Evolutionary conservation across 305 asterid species (phyloP), one percentile per base, ranked within the genome.

Genomic region (Fraxinus paxiana): DNA sequence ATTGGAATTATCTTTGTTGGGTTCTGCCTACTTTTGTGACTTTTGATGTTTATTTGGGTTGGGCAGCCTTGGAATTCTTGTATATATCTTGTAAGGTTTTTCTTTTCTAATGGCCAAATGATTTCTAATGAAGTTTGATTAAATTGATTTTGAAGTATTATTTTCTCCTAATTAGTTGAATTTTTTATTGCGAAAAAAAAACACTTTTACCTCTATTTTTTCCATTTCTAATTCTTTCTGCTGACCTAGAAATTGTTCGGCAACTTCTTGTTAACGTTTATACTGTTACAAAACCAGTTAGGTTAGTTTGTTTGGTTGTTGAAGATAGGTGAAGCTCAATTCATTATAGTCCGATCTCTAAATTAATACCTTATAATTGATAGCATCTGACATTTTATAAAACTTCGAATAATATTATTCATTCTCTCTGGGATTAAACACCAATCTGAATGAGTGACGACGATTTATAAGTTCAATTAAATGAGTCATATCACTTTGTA

Each of bases 1-100:
- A 87, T 89, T 83, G 92, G 89, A 85, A 83, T 87, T 65, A 83
- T 85, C 88, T 83, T 84, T 80, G 63, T 51, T 61, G n/a, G 31
- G 30, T 9, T 22, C 33, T 22, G 28, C 28, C 71, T 22, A 51
- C 61, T 22, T 61, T 61, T 6, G 13, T 61, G 71, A 61, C n/a
- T 61, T 56, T 20, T 20, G 28, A 35, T 35, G 41, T 35, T 35
- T 35, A 35, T 35, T 35, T 35, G 41, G 41, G 41, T 22, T 22
- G 31, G 71, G 31, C 71, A 61, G 26, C 31, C 33, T 22, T 22
- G 71, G 33, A 61, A 61, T 22, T 18, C 33, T 20, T 22, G 71
- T 8, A 7, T 20, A 6, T 61, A 9, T 20, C 71, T 22, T 1
- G 4, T 8, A 20, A 61, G 15, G 12, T 61, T 18, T 20, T 61